Evolutionary conservation across 192 early-diverging fungal genomes (phyloP), one percentile per base, ranked within the genome.

Genomic region (Backusella tuberculispora): DNA sequence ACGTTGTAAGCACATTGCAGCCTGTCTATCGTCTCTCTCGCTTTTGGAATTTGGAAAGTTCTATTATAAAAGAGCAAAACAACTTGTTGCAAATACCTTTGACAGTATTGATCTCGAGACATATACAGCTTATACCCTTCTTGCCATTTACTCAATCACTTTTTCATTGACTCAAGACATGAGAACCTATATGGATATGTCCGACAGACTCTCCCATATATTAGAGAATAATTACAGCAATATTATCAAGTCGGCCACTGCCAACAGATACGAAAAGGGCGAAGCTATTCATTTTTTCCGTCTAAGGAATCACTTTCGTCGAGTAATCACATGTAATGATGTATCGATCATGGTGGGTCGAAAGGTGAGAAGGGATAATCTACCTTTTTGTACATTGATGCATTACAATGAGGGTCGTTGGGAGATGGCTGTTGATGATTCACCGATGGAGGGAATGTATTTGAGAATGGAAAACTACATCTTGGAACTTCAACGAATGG

Each of bases 51-150:
- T 66, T 37, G 64, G 73, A 13, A 53, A 64, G 17, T 74, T 46
- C 15, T 74, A 74, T 65, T 74, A 45, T 21, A 26, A 65, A 21
- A 26, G 34, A 24, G 73, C 73, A 15, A 63, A 45, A 1, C 63
- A 74, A 7, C 73, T 74, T 4, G 37, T 74, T 21, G 37, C 26
- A 15, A 63, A 74, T 26, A 42, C 24, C 12, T 66, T 74, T 44
- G 73, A 74, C 38, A 12, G 44, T 24, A 1, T 66, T 44, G 42
- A 26, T 17, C 5, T 74, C 4, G 63, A 65, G 9, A 74, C 73
- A 14, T 37, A 66, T 15, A 53, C 73, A 24, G 24, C 63, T 3
- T 74, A 66, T 38, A 37, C 40, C 24, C 43, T 74, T 26, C 19
- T 74, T 37, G 43, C 63, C 12, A 42, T 64, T 38, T 74, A 74